Evolutionary conservation across 768 basidiomycete genomes (phyloP), one percentile per base, ranked within the genome.

Genomic region (Mycena haematopus): DNA sequence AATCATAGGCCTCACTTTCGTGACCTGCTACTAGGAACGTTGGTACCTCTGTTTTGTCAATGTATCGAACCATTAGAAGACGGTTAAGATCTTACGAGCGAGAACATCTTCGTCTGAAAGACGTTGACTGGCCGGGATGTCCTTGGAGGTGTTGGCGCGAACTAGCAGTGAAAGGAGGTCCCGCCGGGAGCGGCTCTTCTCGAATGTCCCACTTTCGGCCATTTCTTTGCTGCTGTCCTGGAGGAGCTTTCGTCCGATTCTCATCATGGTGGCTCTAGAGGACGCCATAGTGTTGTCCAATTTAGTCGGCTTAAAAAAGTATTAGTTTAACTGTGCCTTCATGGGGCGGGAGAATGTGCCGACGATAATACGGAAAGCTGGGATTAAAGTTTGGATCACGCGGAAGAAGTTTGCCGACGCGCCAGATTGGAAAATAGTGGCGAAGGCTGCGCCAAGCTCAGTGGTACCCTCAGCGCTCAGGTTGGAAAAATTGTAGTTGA

Each of bases 61-160:
- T 44, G n/a, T 44, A 14, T 11, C 29, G 44, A 17, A 45, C 44
- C 5, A 24, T 11, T 24, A 22, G 29, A 1, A 14, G 25, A 52
- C 13, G 21, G 55, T 56, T 21, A 62, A 21, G 38, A 29, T 66
- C 85, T 61, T 64, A 88, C 80, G 81, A 57, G 79, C 74, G 2
- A 88, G 63, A 17, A 91, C 85, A 62, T 90, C 89, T 33, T 79
- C 79, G 58, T 91, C 89, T 0, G 80, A 80, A 74, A 91, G 74
- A 44, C 76, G 75, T 69, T 88, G 86, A 46, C 66, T 76, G 9
- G 82, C 81, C 0, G 83, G 80, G 8, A 87, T 66, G 69, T 91
- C 86, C 0, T 79, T 81, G 0, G 85, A 84, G 75, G 86, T 81
- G 69, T 90, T 91, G 3, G 89, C 88, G 57, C 80, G 79, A 52